Base-by-base conservation (phyloP, 208 protist genomes). In the Trypanosoma melophagium region DNA sequence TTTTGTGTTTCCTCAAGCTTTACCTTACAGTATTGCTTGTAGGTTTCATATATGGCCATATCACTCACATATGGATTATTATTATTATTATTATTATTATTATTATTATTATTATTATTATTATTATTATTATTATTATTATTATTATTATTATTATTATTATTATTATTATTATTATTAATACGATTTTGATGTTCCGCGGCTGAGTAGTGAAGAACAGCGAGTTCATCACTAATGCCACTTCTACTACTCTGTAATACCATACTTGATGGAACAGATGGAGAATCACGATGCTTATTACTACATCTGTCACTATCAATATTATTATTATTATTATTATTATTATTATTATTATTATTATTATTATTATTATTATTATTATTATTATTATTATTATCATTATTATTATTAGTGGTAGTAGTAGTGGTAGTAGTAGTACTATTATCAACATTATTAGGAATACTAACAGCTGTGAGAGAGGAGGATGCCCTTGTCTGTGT, bases 41-140 rank as follows among this genome's bases (percentile, higher is more conserved):
- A 53, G 4, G 40, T 31, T 38, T 69, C 55, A 38, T 68, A 58
- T 38, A 58, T 3, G 8, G 10, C 5, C 41, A 41, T 35, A 31
- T 50, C 53, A 41, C 40, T 47, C 53, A 35, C 7, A 31, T 60
- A 7, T 7, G 3, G 13, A 57, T 57, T 35, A 57, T 35, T 35
- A 57, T 38, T 57, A 38, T 24, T 35, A 35, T 24, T 38, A 57
- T 38, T 38, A 57, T 57, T 7, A 35, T 57, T 19, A 38, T 57
- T 57, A 14, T 35, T 35, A 38, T 57, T 7, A 3, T 38, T 7
- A 57, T 38, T 10, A 8, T 8, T 35, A 38, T 24, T 24, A 57
- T 38, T 57, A 24, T 44, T 44, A 44, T 44, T 44, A 44, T 44
- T 44, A 44, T 44, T 44, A 44, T 44, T 44, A 44, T 44, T 44